Evolutionary conservation across 768 basidiomycete species (phyloP), one percentile per base, ranked within the genome.

Genomic region (Suillus ampliporus): DNA sequence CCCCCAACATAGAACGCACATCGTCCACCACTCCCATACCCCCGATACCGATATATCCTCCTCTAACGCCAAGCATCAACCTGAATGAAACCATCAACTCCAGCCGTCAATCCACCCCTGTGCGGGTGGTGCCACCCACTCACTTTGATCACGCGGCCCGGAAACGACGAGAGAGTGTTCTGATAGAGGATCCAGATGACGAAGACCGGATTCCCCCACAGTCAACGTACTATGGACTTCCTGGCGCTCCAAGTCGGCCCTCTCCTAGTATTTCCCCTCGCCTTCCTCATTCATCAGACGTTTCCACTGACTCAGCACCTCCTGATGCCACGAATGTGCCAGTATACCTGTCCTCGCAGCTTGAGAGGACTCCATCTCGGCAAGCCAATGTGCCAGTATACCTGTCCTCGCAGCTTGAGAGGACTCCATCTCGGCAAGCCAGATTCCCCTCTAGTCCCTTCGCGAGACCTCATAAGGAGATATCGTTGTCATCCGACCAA

Each of bases 141-240:
- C 80, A 78, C 31, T 77, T 72, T 41, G 81, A 82, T 61, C 40
- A 61, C 10, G 73, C 77, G 65, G 62, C 77, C 60, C 75, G 86
- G 67, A 68, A 79, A 74, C 78, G 88, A 66, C 76, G 90, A 67
- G 38, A 40, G 26, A 88, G 89, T 70, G 82, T 89, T 28, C 77
- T 91, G 1, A 81, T 92, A 44, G 90, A 89, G 71, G 87, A 89
- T 60, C 87, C 89, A 47, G 89, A 91, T 43, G 88, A 89, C 60
- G 77, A 80, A 14, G 81, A 84, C 54, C 65, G 70, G 19, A 51
- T 68, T 48, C 79, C 80, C 38, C 78, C 79, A 31, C 75, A 73
- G 37, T 71, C 69, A 38, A 72, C 75, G 52, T 79, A 80, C 65
- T 77, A 74, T 59, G 76, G 74, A 31, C 76, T 80, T 21, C 82